Evolutionary conservation across 495 filamentous ascomycete genomes (phyloP), one percentile per base, ranked within the genome.

Genomic region (Xylaria bambusicola): DNA sequence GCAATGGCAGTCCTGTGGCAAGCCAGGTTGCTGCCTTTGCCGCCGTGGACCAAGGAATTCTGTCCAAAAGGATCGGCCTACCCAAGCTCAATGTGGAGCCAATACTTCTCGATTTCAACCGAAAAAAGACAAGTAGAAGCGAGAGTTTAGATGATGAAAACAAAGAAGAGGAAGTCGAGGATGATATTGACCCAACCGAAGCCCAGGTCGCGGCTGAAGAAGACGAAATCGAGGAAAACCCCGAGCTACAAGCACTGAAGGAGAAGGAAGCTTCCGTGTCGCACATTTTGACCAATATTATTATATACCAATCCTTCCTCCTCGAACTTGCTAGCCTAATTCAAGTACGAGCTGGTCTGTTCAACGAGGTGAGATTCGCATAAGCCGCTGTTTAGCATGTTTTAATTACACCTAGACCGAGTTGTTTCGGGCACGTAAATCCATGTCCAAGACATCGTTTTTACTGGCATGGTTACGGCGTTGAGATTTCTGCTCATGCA

Each of bases 291-390:
- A 97, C 94, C 6, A 91, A 91, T 65, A 81, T 84, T 20, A 81
- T 89, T 45, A 77, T 91, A 52, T 74, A 89, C 62, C 88, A 90
- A 70, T 90, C 95, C 62, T 98, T 98, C 70, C 73, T 97, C 6
- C 76, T 98, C 42, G 94, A 98, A 74, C 70, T 98, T 35, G 87
- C 91, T 2, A 93, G 93, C 8, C 73, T 96, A 66, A 82, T 96
- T 52, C 91, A 98, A 66, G 88, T 92, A 10, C 79, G 94, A 52
- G 90, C 91, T 2, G 89, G 87, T 49, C 66, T 98, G 38, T 96
- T 97, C 75, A 86, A 85, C 40, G 94, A 98, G 72, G 88, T 96
- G 9, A 85, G 82, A 54, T 92, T 87, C 77, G 77, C 72, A 33
- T 86, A 66, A 52, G 10, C 12, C 6, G 21, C 40, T 5, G 33